Base-by-base conservation (phyloP, 495 filamentous ascomycete genomes). In the Penicillium herquei region DNA sequence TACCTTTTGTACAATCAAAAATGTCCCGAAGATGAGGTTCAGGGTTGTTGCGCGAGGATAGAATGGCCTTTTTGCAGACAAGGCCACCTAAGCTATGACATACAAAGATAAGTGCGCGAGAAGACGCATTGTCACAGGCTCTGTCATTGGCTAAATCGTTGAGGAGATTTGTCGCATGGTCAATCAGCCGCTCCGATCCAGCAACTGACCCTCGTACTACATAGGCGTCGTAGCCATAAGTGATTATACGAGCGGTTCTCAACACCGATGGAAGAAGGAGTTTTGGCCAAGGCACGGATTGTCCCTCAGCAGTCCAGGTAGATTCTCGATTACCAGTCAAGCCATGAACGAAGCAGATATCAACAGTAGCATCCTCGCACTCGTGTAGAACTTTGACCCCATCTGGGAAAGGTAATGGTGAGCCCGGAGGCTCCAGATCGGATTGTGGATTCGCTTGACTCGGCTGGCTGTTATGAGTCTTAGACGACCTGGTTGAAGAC, bases 151-250 rank as follows among this genome's bases (percentile, higher is more conserved):
- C 52, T 32, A 47, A 43, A 26, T 54, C 31, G 12, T 1, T 14
- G 17, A 54, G 21, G 12, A 16, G 10, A 10, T 31, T 46, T 16
- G 21, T 5, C 13, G 8, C 26, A 12, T 33, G 2, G 34, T n/a
- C 40, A 30, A 7, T 46, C 14, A 12, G 39, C 39, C 11, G n/a
- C n/a, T n/a, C n/a, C n/a, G n/a, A n/a, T n/a, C n/a, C n/a, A n/a
- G n/a, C n/a, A n/a, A n/a, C n/a, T n/a, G n/a, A n/a, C n/a, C n/a
- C n/a, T n/a, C n/a, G n/a, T n/a, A n/a, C n/a, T n/a, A 63, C 37
- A 53, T 65, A 57, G 6, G 70, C 68, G 45, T 73, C 62, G 54
- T 71, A 71, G 4, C 70, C 68, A 32, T 32, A 73, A 0, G 64
- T 66, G 2, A 71, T 14, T 10, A 73, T 49, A 11, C 70, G 66